Conservation (phyloP, 2,329 filamentous ascomycete species). For the Aspergillus sclerotialis region DNA sequence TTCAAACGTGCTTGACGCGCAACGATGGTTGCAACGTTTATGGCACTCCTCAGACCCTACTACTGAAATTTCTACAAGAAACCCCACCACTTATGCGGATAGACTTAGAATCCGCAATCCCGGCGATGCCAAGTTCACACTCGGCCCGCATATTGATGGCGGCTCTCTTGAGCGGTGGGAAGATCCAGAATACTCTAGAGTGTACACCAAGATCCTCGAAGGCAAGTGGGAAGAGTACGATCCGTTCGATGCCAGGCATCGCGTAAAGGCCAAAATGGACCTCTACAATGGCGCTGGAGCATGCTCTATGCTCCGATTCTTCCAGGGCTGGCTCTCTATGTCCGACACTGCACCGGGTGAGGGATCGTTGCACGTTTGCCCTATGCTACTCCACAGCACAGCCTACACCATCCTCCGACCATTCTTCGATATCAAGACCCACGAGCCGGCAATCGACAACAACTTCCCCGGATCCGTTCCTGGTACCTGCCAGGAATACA, state of each 20-base stretch:
- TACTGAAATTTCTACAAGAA: conserved; percentile 44
- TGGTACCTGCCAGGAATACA: conserved; percentile 64
- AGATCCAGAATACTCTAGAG: conserved; percentile 58
- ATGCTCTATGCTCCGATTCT: conserved; percentile 79
- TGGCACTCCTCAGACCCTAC: conserved; percentile 53
- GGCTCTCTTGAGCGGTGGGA: conserved; percentile 73
- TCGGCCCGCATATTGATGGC: conserved; percentile 68
- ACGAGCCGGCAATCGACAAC: conserved; percentile 33
- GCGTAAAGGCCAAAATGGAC: conserved; percentile 63
- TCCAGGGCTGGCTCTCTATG: conserved; percentile 81
- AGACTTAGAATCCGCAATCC: conserved; percentile 65
- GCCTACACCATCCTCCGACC: conserved; percentile 76
- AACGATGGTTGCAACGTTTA: conserved; percentile 56
- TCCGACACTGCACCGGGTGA: conserved; percentile 64
- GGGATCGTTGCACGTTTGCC: conserved; percentile 77
- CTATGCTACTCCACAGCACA: conserved; percentile 66
- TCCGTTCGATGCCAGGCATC: conserved; percentile 67
- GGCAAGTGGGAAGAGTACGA: conserved; percentile 78
- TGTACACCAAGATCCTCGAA: conserved; percentile 66
- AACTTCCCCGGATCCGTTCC: conserved; percentile 63
- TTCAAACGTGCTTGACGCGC: conserved; percentile 55
- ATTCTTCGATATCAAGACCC: conserved; percentile 60
- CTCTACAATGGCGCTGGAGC: conserved; percentile 74
- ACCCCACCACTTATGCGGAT: conserved; percentile 64
- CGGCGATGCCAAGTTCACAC: conserved; percentile 62